Evolutionary conservation across 1,284 basidiomycete genomes (phyloP).

Genomic region (Schizophyllum commune): DNA sequence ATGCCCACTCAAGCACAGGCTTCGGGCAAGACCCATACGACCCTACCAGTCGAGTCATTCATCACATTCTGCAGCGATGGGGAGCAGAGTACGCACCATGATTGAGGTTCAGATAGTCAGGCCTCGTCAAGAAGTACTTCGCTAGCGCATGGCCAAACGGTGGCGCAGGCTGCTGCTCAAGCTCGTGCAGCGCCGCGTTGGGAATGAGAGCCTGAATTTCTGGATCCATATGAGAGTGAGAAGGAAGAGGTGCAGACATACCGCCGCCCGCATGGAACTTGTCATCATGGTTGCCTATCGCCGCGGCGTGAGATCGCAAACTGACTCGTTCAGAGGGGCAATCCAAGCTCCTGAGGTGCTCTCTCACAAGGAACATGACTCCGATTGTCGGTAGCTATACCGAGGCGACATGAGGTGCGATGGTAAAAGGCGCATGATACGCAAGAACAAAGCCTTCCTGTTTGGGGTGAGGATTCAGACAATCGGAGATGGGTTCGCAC

Average conservation of each 20-base stretch:
- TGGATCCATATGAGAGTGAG: background rate
- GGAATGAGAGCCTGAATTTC: background rate
- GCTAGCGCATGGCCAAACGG: conserved; percentile 53
- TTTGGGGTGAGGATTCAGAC: background rate
- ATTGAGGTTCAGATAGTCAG: conserved; percentile 60
- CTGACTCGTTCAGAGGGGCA: too few species aligned
- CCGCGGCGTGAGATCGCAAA: too few species aligned
- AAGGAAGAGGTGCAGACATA: background rate
- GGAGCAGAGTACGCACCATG: conserved; percentile 26
- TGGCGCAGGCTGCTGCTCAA: conserved; percentile 22
- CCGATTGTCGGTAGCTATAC: too few species aligned
- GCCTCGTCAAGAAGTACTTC: conserved; percentile 51
- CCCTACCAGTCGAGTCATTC: conserved; percentile 12
- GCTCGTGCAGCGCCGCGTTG: background rate
- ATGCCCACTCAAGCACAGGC: conserved; percentile 20
- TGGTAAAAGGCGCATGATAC: too few species aligned
- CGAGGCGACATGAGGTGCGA: too few species aligned
- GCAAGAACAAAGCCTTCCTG: background rate
- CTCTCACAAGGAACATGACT: too few species aligned
- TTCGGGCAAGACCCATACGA: conserved; percentile 25
- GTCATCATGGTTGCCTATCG: too few species aligned
- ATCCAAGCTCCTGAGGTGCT: too few species aligned
- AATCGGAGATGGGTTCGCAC: background rate
- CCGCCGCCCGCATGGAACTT: too few species aligned
- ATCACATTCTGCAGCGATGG: too few species aligned